Base-by-base conservation (phyloP, 2,329 filamentous ascomycete species). In the Diaporthe helianthi region DNA sequence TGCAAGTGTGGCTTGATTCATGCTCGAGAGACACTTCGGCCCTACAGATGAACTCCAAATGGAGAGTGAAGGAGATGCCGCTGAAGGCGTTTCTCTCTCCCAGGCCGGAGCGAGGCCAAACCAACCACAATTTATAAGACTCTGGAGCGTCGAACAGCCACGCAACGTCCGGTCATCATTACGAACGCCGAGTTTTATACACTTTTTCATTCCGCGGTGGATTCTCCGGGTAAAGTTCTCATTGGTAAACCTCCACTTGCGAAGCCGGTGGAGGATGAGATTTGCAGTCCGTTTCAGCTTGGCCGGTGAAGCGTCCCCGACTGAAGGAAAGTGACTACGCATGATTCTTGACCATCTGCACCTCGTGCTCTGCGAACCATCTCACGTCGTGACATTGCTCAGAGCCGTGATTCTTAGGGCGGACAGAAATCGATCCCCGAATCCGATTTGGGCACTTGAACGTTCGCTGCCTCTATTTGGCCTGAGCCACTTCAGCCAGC, bases 231-330 rank as follows among this genome's bases (percentile, higher is more conserved):
- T 47, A 41, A 41, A 36, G 24, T 47, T 33, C 58, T 49, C 41
- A 63, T 63, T 61, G 55, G 55, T 47, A 61, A 61, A 41, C 41
- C 58, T 63, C 58, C 58, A 63, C 58, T 49, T 63, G 58, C 44
- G 41, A 47, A 36, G 41, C 58, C 41, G 58, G 58, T 63, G 41
- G 26, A 63, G 29, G 58, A 49, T 17, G 58, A 63, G 29, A 44
- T 63, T 49, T 29, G 33, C 41, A 19, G 12, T 36, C 29, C 44
- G 58, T 63, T 63, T 63, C 58, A 63, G 58, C 58, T 36, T 49
- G 44, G 58, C 49, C 44, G 49, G 58, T 41, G 58, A 63, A 63
- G 44, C 58, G 29, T 63, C 29, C 58, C 58, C 58, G 44, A 63
- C 29, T 63, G 44, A 47, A 49, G 58, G 58, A 61, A 31, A 36